phyloP scores from a whole-genome alignment of 495 filamentous ascomycete genomes.

The Aspergillus conjunctus region DNA sequence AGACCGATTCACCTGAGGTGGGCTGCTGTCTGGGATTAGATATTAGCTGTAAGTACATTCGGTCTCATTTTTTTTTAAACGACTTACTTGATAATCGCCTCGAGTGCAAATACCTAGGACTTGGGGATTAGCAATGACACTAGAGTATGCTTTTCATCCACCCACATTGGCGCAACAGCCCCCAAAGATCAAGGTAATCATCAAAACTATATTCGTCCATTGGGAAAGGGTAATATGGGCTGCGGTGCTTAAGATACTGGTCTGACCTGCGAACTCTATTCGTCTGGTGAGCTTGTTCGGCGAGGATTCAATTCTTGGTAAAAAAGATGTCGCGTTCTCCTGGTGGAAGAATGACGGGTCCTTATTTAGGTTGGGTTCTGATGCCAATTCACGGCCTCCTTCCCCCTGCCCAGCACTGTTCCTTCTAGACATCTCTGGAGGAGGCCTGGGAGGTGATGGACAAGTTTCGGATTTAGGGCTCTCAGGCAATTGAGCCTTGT shows the following conservation, averaged over 20 bases:
- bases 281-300: neutral
- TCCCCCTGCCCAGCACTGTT: neutral
- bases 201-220: constrained; percentile 67
- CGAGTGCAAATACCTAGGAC: constrained; percentile 81
- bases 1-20: constrained; percentile 35
- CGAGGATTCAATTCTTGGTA: neutral
- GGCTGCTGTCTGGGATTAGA: constrained; percentile 36
- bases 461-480: neutral
- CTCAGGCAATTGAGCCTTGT: neutral
- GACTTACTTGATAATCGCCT: constrained; percentile 90
- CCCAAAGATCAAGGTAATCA: constrained; percentile 90
- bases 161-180: constrained; percentile 96
- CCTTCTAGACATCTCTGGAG: neutral
- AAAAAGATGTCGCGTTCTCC: neutral
- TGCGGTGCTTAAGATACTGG: constrained; percentile 36
- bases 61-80: neutral
- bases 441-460: neutral
- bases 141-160: constrained; percentile 21
- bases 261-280: constrained; percentile 9
- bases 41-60: constrained; percentile 55
- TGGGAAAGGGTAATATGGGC: constrained; percentile 60
- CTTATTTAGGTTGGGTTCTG: too few relatives aligned
- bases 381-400: too few relatives aligned
- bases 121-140: constrained; percentile 25
- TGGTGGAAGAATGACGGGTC: too few relatives aligned